These are phyloP conservation scores for Pseudisothecium myosuroides DNA, from an alignment of 225 moss, liverwort and hornwort genomes.

Conservation along the genomic window DNA sequence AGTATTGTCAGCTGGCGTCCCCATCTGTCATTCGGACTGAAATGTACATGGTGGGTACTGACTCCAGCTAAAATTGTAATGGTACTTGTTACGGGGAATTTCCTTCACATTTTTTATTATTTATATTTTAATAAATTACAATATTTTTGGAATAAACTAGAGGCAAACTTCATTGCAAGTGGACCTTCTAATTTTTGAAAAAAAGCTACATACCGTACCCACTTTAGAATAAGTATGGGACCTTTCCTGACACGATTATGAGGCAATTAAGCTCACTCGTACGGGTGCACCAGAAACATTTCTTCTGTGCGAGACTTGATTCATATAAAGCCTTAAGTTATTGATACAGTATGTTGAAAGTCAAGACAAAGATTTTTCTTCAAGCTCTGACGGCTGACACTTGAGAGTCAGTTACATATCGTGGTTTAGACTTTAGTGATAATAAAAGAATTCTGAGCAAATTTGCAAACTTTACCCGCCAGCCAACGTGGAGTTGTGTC, in stretches of 20 bases:
- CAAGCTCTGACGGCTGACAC: conserved; percentile 1
- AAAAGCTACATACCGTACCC: background rate
- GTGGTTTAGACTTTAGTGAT: background rate
- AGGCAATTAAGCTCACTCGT: background rate
- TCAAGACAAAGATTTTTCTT: conserved; percentile 17
- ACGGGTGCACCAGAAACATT: background rate
- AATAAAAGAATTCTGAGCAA: background rate
- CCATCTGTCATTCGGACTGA: background rate
- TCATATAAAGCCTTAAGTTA: background rate
- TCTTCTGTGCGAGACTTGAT: background rate
- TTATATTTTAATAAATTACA: background rate
- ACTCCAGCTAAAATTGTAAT: background rate
- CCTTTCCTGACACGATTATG: background rate
- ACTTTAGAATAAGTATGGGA: background rate
- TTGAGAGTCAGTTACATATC: background rate
- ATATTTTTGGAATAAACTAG: background rate
- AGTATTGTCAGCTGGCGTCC: background rate
- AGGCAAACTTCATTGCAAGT: background rate
- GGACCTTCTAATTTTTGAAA: background rate
- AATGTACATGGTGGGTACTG: background rate
- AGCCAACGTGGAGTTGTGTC: background rate
- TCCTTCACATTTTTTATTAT: background rate
- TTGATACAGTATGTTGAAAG: background rate
- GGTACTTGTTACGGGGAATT: background rate
- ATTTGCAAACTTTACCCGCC: background rate